phyloP scores from a whole-genome alignment of 345 rosid species.

The Aegle marmelos region DNA sequence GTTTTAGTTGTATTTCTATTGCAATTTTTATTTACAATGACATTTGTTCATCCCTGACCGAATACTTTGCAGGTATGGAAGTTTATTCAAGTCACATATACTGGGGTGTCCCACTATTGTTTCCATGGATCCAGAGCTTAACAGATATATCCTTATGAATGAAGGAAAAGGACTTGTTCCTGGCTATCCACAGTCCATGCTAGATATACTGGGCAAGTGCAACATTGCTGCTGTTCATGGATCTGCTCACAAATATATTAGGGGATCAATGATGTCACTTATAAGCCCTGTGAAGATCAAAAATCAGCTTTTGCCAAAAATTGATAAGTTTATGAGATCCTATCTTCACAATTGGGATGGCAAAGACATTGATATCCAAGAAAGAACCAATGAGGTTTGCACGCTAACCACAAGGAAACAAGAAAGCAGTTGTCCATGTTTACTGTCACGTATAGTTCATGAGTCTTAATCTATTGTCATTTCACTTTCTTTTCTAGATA shows the following conservation, averaged over 20 bases:
- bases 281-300: constrained; percentile 57
- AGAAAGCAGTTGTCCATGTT: not conserved
- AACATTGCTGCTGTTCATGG: constrained; percentile 89
- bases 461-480: not conserved
- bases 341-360: constrained; percentile 56
- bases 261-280: constrained; percentile 67
- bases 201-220: constrained; percentile 64
- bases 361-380: constrained; percentile 62
- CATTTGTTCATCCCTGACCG: not conserved
- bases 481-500: not conserved
- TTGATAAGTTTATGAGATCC: constrained; percentile 56
- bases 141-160: constrained; percentile 74
- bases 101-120: constrained; percentile 78
- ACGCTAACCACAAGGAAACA: not conserved
- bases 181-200: constrained; percentile 91
- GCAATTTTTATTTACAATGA: not conserved
- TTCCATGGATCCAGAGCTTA: constrained; percentile 77
- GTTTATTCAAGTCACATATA: constrained; percentile 77
- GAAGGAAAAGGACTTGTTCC: constrained; percentile 84
- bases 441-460: not conserved
- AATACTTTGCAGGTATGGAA: constrained; percentile 54
- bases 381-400: constrained; percentile 67
- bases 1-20: not conserved
- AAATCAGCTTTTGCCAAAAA: constrained; percentile 54
- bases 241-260: constrained; percentile 58